Base-by-base conservation (phyloP, 768 basidiomycete species). In the Symmetrospora coprosmae region DNA sequence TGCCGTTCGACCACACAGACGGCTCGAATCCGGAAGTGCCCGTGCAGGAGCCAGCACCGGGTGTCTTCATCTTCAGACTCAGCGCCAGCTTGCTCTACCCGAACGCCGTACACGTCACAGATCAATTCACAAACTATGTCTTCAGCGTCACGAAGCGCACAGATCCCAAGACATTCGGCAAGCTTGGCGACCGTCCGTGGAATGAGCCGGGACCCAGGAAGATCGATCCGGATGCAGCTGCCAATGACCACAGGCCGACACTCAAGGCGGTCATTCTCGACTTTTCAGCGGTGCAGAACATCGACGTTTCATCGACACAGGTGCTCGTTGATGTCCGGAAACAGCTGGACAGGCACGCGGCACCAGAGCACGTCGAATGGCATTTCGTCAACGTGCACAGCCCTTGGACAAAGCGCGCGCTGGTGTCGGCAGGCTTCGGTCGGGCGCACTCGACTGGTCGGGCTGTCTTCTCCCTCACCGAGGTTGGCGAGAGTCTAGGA, bases 321-420 rank as follows among this genome's bases (percentile, higher is more conserved):
- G 80, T 87, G 33, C 77, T 99, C 43, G 83, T 94, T 60, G 94
- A 99, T 71, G 80, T 87, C 1, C 81, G 90, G 19, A 80, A 74
- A 30, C 85, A 85, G 71, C 78, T 96, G n/a, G 89, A 96, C 70
- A 79, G 81, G 67, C 96, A 86, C 84, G 79, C 83, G 1, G 85
- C 65, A n/a, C 67, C 46, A 31, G 64, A 65, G 25, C 34, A 50
- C 21, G 68, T 75, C 33, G 71, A 88, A 79, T 97, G 94, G 78
- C 92, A 97, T 75, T 99, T 99, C 71, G 84, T 87, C 4, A 81
- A 85, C 34, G 77, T 96, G 34, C 80, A 91, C 55, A 89, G 87
- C 1, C 89, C 89, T 0, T 99, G 91, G 92, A 86, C 59, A 17
- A 21, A 62, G 21, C 34, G 63, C 14, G 63, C 63, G 19, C 50